Evolutionary conservation across 148 eudicot species (phyloP), one percentile per base, ranked within the genome.

Genomic region (Rhododendron griersonianum): DNA sequence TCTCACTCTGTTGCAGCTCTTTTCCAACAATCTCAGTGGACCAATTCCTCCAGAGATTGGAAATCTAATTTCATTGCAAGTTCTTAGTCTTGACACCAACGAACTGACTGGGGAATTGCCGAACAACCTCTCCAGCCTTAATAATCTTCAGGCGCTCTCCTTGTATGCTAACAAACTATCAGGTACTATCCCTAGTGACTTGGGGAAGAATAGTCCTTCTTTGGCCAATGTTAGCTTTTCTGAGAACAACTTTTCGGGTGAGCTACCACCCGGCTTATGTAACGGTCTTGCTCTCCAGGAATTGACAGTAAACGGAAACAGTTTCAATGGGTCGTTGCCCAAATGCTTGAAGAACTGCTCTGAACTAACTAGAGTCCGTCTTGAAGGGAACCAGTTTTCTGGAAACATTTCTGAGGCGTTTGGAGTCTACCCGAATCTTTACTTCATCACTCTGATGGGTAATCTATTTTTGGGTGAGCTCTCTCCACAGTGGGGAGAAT

Each of bases 281-380:
- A 89, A 91, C 81, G 93, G 99, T 77, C 90, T 91, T 55, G 80
- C 81, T 16, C 90, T 96, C 14, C 5, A 44, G 19, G 76, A 87
- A 37, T 89, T 96, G 25, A 93, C 96, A 15, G 92, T 88, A 51
- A 94, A 90, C 55, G 83, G 86, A 19, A 96, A 95, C 89, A 91
- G 87, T 33, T 92, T 96, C 75, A 89, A 86, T 3, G 98, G 99
- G 47, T 84, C 83, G 4, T 45, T 96, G 87, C 99, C 99, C 13
- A 89, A 86, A 37, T 95, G 99, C 89, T 80, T 96, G 86, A 93
- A 84, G 88, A 91, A 94, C 25, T 96, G 99, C 92, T 83, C 94
- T 9, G 79, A 81, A 2, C 88, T 96, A 19, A 53, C 59, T 35
- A 87, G 98, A 87, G 91, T 96, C 77, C 87, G 98, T 80, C 89